Evolutionary conservation across 2,329 filamentous ascomycete species (phyloP).

Genomic region (Sclerotinia subarctica): DNA sequence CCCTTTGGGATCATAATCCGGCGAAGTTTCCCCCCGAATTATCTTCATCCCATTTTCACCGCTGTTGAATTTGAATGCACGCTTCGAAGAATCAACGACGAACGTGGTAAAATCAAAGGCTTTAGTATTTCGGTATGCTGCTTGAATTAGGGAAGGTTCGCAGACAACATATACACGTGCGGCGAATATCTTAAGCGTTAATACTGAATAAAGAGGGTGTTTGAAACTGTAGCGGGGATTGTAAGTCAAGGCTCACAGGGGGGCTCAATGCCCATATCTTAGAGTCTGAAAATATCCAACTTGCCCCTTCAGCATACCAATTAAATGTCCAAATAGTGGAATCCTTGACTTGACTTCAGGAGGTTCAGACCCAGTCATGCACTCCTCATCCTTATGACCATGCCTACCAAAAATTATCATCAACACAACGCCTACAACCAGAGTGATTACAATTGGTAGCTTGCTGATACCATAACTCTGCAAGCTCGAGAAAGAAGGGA

Average conservation of each 20-base stretch:
- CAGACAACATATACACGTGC: slow-evolving; percentile 47
- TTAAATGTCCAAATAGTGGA: slow-evolving; percentile 47
- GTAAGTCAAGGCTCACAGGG: slow-evolving; percentile 19
- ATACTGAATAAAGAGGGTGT: slow-evolving; percentile 38
- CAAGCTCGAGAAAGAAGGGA: background rate
- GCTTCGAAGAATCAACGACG: slow-evolving; percentile 41
- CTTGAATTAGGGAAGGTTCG: slow-evolving; percentile 43
- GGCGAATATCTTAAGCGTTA: slow-evolving; percentile 46
- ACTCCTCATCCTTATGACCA: background rate
- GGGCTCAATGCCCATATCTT: slow-evolving; percentile 39
- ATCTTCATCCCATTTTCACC: slow-evolving; percentile 39
- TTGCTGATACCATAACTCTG: background rate
- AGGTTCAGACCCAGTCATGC: slow-evolving; percentile 40
- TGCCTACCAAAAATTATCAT: background rate
- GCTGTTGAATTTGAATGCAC: slow-evolving; percentile 43
- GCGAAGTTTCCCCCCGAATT: slow-evolving; percentile 31
- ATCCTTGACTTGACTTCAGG: slow-evolving; percentile 43
- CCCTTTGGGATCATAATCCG: slow-evolving; percentile 33
- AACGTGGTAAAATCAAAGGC: slow-evolving; percentile 46
- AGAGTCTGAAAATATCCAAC: slow-evolving; percentile 41
- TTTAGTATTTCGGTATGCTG: slow-evolving; percentile 42
- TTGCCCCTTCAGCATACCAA: slow-evolving; percentile 43
- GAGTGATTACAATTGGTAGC: background rate
- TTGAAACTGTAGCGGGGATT: slow-evolving; percentile 24
- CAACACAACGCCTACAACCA: background rate